Conservation (phyloP, 2,329 filamentous ascomycete genomes). For the Talaromyces sp. region DNA sequence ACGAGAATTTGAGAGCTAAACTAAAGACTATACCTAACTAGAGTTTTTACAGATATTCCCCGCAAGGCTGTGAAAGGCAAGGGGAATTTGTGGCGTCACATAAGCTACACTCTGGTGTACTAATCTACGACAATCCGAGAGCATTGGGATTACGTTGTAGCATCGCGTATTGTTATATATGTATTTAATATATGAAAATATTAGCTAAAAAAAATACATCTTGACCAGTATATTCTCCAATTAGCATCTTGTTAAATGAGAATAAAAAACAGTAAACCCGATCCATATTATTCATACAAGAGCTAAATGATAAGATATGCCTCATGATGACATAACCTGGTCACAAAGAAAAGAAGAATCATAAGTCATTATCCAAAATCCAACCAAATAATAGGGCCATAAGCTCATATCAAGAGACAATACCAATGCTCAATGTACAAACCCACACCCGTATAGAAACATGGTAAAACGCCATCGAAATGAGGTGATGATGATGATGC, state of each 20-base stretch:
- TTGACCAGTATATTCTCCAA: background rate
- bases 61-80: too few relatives aligned
- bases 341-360: background rate
- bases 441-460: background rate
- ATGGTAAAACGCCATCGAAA: background rate
- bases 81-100: too few relatives aligned
- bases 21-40: too few relatives aligned
- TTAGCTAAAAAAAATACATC: background rate
- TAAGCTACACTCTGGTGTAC: too few relatives aligned
- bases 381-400: background rate
- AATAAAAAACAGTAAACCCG: background rate
- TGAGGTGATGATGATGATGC: background rate
- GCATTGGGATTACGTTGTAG: too few relatives aligned
- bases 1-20: too few relatives aligned
- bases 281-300: background rate
- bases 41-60: too few relatives aligned
- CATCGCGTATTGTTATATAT: background rate
- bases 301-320: background rate
- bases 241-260: background rate
- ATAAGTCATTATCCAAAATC: background rate
- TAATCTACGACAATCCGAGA: too few relatives aligned
- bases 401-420: background rate
- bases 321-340: background rate
- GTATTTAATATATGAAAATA: background rate
- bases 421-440: background rate